phyloP scores from a whole-genome alignment of 495 filamentous ascomycete genomes.

The Aspergillus haitiensis region DNA sequence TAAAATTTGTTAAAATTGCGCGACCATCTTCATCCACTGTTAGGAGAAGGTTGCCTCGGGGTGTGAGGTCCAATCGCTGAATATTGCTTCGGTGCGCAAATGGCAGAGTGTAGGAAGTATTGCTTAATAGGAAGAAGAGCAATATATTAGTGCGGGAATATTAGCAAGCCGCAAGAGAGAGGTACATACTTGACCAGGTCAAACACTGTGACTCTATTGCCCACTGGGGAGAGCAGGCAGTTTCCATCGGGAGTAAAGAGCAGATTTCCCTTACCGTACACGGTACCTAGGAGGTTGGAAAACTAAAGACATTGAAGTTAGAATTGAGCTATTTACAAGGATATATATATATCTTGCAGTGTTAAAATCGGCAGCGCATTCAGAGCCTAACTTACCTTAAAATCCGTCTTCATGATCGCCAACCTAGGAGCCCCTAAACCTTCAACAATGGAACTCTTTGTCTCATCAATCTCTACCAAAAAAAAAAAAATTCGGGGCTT shows the following conservation, averaged over 20 bases:
- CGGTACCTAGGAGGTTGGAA: slow-evolving; percentile 92
- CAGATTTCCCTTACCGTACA: slow-evolving; percentile 95
- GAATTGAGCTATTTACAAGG: background rate
- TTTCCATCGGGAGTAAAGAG: slow-evolving; percentile 96
- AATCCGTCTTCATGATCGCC: slow-evolving; percentile 89
- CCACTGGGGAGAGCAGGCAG: slow-evolving; percentile 93
- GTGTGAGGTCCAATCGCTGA: slow-evolving; percentile 79
- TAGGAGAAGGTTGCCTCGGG: slow-evolving; percentile 85
- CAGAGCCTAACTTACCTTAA: slow-evolving; percentile 59
- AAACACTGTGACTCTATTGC: slow-evolving; percentile 93
- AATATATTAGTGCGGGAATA: background rate
- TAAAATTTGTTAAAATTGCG: slow-evolving; percentile 86
- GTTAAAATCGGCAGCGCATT: background rate
- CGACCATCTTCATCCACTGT: slow-evolving; percentile 93
- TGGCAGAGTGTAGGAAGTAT: slow-evolving; percentile 92
- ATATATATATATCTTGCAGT: background rate
- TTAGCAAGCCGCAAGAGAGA: background rate
- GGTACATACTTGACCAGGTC: slow-evolving; percentile 83
- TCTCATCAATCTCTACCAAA: slow-evolving; percentile 2
- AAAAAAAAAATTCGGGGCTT: slow-evolving; percentile 26
- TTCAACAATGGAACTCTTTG: slow-evolving; percentile 9
- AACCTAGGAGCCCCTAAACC: slow-evolving; percentile 22
- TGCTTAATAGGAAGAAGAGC: slow-evolving; percentile 51
- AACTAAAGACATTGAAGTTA: slow-evolving; percentile 56
- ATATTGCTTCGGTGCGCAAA: slow-evolving; percentile 95